These are phyloP conservation scores for Lizonia empirigonia DNA, from an alignment of 2,329 filamentous ascomycete genomes.

Conservation along the genomic window DNA sequence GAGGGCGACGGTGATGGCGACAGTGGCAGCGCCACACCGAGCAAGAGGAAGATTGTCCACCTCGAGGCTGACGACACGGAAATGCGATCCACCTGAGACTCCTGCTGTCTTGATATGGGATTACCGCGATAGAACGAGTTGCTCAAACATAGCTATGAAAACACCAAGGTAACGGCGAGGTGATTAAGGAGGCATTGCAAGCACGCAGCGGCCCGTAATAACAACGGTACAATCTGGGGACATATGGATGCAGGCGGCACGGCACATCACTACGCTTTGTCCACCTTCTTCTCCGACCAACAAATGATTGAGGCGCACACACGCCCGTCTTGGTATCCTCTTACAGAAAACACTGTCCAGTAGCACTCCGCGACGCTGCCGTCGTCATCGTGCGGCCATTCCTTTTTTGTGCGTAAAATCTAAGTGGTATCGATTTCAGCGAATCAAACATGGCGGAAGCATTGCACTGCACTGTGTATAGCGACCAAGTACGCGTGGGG, in stretches of 20 bases:
- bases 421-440: background rate
- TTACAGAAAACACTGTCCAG: slow-evolving; percentile 1
- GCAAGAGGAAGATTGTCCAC: slow-evolving; percentile 46
- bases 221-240: slow-evolving; percentile 22
- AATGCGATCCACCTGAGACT: slow-evolving; percentile 38
- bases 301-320: slow-evolving; percentile 1
- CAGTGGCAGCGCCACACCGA: slow-evolving; percentile 23
- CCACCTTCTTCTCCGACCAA: slow-evolving; percentile 1
- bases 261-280: slow-evolving; percentile 18
- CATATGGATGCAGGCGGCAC: slow-evolving; percentile 14
- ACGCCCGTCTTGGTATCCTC: slow-evolving; percentile 1
- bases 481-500: slow-evolving; percentile 1
- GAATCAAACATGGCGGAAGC: slow-evolving; percentile 7
- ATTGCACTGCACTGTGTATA: too few species aligned
- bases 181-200: slow-evolving; percentile 9
- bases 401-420: background rate
- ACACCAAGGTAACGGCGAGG: slow-evolving; percentile 12
- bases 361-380: slow-evolving; percentile 1
- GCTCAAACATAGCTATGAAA: slow-evolving; percentile 36
- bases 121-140: slow-evolving; percentile 20
- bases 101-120: slow-evolving; percentile 10
- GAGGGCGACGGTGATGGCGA: slow-evolving; percentile 49
- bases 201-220: slow-evolving; percentile 22
- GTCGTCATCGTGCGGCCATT: background rate
- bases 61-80: slow-evolving; percentile 36